Evolutionary conservation across 1,139 yeast species (phyloP).

Genomic region (Pichiaceae sp.): DNA sequence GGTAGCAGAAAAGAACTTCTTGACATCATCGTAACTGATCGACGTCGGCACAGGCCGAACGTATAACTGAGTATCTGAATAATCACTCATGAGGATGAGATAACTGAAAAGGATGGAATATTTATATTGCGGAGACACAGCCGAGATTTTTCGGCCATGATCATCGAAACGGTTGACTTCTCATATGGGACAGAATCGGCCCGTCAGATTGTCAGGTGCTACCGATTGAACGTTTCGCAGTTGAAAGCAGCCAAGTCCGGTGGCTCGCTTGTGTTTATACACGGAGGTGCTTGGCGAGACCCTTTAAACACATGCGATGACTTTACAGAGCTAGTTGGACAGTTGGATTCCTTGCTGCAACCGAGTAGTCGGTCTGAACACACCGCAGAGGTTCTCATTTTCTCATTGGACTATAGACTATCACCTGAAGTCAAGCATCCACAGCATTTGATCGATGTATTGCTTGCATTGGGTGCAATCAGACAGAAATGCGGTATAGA

Average conservation of each 20-base stretch:
- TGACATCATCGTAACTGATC: constrained; percentile 48
- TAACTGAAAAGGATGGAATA: neutral
- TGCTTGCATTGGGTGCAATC: constrained; percentile 33
- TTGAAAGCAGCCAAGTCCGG: neutral
- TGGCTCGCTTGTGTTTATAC: constrained; percentile 42
- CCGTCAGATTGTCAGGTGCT: constrained; percentile 15
- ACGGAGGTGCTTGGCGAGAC: constrained; percentile 91
- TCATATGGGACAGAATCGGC: constrained; percentile 9
- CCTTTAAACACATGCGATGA: constrained; percentile 52
- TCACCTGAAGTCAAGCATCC: constrained; percentile 64
- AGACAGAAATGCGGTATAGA: constrained; percentile 11
- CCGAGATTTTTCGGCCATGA: too few relatives aligned
- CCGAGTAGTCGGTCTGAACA: neutral
- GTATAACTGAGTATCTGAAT: constrained; percentile 41
- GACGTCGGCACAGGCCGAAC: constrained; percentile 47
- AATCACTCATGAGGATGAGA: constrained; percentile 14
- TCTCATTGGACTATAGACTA: constrained; percentile 58
- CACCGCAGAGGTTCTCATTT: constrained; percentile 8
- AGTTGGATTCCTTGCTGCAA: constrained; percentile 9
- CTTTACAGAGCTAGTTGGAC: constrained; percentile 31
- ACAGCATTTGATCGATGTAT: constrained; percentile 49
- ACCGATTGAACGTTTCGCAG: constrained; percentile 4
- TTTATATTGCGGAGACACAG: neutral
- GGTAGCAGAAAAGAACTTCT: constrained; percentile 54
- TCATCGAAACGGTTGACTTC: constrained; percentile 2